Conservation (phyloP, 441 rosid genomes). For the Gossypium gossypioides region DNA sequence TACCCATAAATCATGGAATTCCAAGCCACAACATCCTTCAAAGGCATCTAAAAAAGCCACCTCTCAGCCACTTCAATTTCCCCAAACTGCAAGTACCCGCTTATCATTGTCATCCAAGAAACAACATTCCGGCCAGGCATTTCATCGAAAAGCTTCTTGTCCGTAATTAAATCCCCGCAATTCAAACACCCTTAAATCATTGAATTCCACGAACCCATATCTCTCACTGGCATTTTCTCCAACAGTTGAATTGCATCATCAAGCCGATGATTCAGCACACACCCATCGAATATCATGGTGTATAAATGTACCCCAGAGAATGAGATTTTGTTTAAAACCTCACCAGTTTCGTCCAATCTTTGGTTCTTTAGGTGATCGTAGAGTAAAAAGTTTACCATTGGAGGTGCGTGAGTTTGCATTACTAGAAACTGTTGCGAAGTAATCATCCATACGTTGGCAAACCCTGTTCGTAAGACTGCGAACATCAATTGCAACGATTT, state of each 20-base stretch:
- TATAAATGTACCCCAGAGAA: constrained; percentile 30
- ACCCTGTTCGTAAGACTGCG: background rate
- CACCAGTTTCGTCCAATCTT: constrained; percentile 43
- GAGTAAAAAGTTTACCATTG: constrained; percentile 22
- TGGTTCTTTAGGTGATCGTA: constrained; percentile 32
- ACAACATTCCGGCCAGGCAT: constrained; percentile 59
- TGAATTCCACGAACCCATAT: constrained; percentile 37
- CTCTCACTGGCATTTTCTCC: constrained; percentile 31
- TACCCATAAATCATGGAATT: constrained; percentile 60
- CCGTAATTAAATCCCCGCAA: constrained; percentile 41
- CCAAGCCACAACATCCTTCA: constrained; percentile 38
- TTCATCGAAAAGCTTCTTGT: constrained; percentile 44
- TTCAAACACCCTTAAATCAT: constrained; percentile 51
- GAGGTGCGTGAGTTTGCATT: constrained; percentile 5
- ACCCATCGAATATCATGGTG: constrained; percentile 37
- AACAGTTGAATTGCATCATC: constrained; percentile 37
- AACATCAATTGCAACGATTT: too few species aligned
- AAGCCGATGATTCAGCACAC: constrained; percentile 23
- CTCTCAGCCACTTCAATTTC: constrained; percentile 29
- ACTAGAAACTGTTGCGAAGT: background rate
- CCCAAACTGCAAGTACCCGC: constrained; percentile 44
- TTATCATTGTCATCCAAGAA: constrained; percentile 62
- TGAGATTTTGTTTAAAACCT: constrained; percentile 23
- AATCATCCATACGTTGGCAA: too few species aligned
- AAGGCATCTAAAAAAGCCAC: constrained; percentile 34